Evolutionary conservation across 1,284 basidiomycete species (phyloP).

Genomic region (Ganoderma leucocontextum): DNA sequence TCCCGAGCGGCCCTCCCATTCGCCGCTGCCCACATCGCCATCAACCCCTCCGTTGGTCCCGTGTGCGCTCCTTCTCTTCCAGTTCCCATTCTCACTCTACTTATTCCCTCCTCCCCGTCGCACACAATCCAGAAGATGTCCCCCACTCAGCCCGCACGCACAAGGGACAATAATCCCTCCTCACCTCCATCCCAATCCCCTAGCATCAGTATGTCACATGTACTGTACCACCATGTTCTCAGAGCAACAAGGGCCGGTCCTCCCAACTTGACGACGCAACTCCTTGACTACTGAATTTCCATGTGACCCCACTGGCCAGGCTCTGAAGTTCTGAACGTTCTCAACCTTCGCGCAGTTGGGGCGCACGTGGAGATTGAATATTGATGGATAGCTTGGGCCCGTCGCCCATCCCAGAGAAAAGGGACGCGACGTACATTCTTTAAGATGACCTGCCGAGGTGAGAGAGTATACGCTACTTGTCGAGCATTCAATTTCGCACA

Average conservation of each 20-base stretch:
- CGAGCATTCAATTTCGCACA: no score
- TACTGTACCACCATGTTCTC: background rate
- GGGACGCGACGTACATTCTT: no score
- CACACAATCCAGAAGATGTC: conserved; percentile 9
- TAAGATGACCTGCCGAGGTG: no score
- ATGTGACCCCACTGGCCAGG: background rate
- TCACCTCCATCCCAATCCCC: background rate
- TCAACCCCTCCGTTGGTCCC: conserved; percentile 1
- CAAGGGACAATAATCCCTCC: background rate
- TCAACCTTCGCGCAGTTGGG: background rate
- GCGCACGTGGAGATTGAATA: background rate
- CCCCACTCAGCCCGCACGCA: background rate
- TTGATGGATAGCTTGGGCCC: background rate
- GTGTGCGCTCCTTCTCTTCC: background rate
- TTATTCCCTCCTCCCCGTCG: background rate
- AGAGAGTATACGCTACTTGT: no score
- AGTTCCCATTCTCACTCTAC: conserved; percentile 3
- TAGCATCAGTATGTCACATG: conserved; percentile 1
- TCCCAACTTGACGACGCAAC: background rate
- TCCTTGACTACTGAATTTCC: background rate
- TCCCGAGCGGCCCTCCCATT: conserved; percentile 20
- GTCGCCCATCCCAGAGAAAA: no score
- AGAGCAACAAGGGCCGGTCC: conserved; percentile 1
- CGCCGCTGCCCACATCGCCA: conserved; percentile 3
- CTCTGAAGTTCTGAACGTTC: background rate